A percentile compares a stretch with the other conserved stretches of the same genome.
Evolutionary conservation across 345 rosid genomes (phyloP).

Genomic region (Capsella bursapastoris): DNA sequence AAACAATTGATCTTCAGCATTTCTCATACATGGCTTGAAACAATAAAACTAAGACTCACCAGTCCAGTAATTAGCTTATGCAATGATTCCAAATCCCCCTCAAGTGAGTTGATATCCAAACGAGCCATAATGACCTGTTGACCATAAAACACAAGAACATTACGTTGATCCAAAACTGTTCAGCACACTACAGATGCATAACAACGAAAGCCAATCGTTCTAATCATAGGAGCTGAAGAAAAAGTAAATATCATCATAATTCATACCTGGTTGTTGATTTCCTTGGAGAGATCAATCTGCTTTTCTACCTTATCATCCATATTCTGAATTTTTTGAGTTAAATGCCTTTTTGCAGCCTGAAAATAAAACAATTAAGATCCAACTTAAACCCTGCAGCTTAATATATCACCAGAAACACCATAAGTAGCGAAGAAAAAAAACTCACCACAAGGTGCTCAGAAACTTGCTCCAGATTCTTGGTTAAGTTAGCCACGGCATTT

Average conservation of each 20-base stretch:
- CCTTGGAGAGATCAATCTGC: slow-evolving; percentile 77
- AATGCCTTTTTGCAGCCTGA: slow-evolving; percentile 85
- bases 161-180: not conserved
- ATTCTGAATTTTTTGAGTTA: slow-evolving; percentile 78
- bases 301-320: slow-evolving; percentile 86
- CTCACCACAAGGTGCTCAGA: slow-evolving; percentile 80
- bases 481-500: slow-evolving; percentile 78
- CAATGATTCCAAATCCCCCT: slow-evolving; percentile 59
- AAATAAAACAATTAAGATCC: slow-evolving; percentile 28
- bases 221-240: not conserved
- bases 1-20: slow-evolving; percentile 12
- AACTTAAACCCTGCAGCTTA: not conserved
- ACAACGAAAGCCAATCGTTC: not conserved
- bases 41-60: slow-evolving; percentile 56
- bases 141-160: slow-evolving; percentile 14
- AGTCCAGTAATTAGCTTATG: slow-evolving; percentile 62
- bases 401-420: slow-evolving; percentile 14
- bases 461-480: slow-evolving; percentile 78
- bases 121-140: slow-evolving; percentile 70
- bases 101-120: slow-evolving; percentile 59
- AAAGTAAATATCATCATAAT: slow-evolving; percentile 36
- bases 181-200: slow-evolving; percentile 17
- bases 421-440: slow-evolving; percentile 10
- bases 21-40: slow-evolving; percentile 15
- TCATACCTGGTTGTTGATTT: slow-evolving; percentile 60